Evolutionary conservation across 2,329 filamentous ascomycete genomes (phyloP), one percentile per base, ranked within the genome.

Genomic region (Penicillium hesseltinei): DNA sequence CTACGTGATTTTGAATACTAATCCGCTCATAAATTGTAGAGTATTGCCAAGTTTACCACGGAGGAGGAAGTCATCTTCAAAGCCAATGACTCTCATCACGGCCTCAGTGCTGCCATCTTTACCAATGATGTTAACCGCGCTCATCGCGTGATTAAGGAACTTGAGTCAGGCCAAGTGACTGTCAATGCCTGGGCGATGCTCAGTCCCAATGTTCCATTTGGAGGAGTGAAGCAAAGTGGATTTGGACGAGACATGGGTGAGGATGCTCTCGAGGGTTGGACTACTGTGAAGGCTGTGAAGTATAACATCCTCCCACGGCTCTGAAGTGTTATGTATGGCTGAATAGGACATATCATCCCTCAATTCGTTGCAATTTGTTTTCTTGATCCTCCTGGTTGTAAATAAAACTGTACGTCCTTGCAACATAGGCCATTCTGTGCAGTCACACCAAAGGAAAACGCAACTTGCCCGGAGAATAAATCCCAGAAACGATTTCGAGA

Each of bases 21-120:
- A 54, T 21, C 1, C 4, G 1, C 11, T 2, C 15, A 10, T 5
- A 5, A 31, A 10, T 23, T 15, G 8, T 4, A 68, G 59, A 83
- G 82, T 0, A 73, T 87, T 46, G 82, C 83, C 61, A 78, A 79
- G 56, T 87, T 87, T 61, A 79, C 83, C 5, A 82, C 78, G 0
- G 84, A 87, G 61, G 81, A 85, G 1, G 83, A 87, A 61, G 84
- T 74, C 2, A 79, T 86, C 3, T 69, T 76, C 56, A 74, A 75
- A 21, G 83, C 84, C 1, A 87, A 87, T 58, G 78, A 83, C 46
- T 83, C 82, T 6, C 54, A 62, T 33, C 60, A 70, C 33, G 68
- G 68, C 1, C 59, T 69, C 27, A 65, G 64, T 51, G 65, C 67
- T 4, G 66, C 68, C 0, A 49, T 69, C n/a, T 70, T 68, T 51